Base-by-base conservation (phyloP, 306 rosid species). In the Psophocarpus tetragonolobus region DNA sequence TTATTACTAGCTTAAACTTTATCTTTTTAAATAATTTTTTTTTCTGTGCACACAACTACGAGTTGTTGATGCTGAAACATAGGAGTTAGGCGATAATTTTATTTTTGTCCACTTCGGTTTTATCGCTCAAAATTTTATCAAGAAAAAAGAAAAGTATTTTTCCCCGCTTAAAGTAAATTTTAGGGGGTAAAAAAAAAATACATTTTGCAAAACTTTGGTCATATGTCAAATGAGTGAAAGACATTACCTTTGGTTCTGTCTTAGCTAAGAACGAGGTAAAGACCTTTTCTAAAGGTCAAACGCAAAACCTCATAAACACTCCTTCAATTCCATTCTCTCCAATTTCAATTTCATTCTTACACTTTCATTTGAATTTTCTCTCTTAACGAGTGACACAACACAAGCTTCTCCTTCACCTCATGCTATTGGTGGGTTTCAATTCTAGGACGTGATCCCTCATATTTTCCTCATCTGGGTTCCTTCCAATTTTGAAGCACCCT, bases 391-490 rank as follows among this genome's bases (percentile, higher is more conserved):
- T 48, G 60, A 61, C 53, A 41, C 42, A 44, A 47, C n/a, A 42
- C 58, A 45, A 54, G 13, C 80, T 41, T 72, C 68, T 61, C 69
- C 73, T 15, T 71, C 54, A 47, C 60, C 58, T 61, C 39, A 13
- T 12, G 8, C 10, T 9, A 1, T 64, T 32, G 84, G 26, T 33
- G 63, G 84, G 61, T 79, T 54, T 63, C 62, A 17, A 3, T 54
- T 60, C 78, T 82, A 23, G 80, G 8, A 18, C 15, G 20, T 29
- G 53, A 24, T 76, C 47, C 72, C 58, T 68, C 76, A 68, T 77
- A 78, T 84, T 20, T 76, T 39, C 72, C 58, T 68, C 76, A 68
- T 77, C 81, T 84, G 77, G 85, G 77, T 79, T 62, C 63, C 76
- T 18, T 64, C 69, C 38, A 74, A 38, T 36, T 78, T 75, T 27